Base-by-base conservation (phyloP, 495 filamentous ascomycete species). In the Penicillium mononematosum region DNA sequence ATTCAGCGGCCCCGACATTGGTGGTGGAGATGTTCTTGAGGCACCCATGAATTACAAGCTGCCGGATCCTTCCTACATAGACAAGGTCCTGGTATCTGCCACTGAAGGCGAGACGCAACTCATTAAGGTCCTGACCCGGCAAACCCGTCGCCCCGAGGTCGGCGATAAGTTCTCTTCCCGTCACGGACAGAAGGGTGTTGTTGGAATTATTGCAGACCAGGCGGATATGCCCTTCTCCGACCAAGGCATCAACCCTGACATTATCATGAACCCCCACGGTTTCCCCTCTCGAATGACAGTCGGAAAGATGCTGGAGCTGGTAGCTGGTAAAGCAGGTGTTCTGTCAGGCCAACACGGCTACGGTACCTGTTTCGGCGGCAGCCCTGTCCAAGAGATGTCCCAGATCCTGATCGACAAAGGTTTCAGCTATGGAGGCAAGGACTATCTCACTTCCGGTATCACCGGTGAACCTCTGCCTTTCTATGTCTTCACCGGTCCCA, bases 261-360 rank as follows among this genome's bases (percentile, higher is more conserved):
- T 99, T 66, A 99, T 99, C 84, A 99, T 99, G 95, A 99, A 99
- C 77, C 94, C 94, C 1, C 94, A 99, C 74, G 94, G 95, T 84
- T 98, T 99, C 81, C 94, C 94, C 8, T 97, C 92, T 11, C 94
- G 94, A 70, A 99, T 99, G 94, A 99, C 94, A 46, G 95, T 99
- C 61, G 94, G 95, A 10, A 98, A 99, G 71, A 90, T 99, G 80
- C 81, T 99, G 50, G 94, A 99, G 71, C 87, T 96, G 43, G 80
- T 99, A 12, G 88, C 93, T 1, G 95, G 95, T 46, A 99, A 99
- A 73, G 93, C 95, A 3, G 89, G 92, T 24, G 86, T 98, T 2
- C 69, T 98, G 19, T 78, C 84, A 29, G 95, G 95, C 2, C 85
- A 85, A 27, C 82, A 89, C 45, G 85, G 93, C 50, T 96, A 95